phyloP scores from a whole-genome alignment of 1,139 yeast genomes.

The Debaryomyces sp. region DNA sequence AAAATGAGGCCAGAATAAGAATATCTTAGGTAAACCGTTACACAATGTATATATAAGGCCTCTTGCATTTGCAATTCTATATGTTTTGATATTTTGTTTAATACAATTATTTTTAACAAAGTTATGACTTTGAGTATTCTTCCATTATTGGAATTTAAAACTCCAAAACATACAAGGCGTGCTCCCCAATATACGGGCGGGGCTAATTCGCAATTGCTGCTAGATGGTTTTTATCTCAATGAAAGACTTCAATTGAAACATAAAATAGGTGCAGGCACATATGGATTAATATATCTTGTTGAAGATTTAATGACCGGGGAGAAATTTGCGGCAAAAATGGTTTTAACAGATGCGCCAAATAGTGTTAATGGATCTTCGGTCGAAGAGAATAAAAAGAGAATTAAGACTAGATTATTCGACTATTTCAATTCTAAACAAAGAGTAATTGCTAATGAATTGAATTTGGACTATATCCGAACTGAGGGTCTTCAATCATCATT shows the following conservation, averaged over 20 bases:
- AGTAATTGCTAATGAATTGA: conserved; percentile 28
- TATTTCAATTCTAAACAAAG: conserved; percentile 29
- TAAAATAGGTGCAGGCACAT: conserved; percentile 87
- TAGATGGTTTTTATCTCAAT: conserved; percentile 27
- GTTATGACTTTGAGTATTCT: conserved; percentile 22
- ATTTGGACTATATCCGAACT: conserved; percentile 44
- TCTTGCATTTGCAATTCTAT: neutral
- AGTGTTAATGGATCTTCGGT: conserved; percentile 24
- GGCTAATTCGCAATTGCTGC: conserved; percentile 15
- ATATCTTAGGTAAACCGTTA: neutral
- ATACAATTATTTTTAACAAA: neutral
- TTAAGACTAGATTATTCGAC: conserved; percentile 31
- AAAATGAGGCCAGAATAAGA: neutral
- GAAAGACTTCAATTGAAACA: conserved; percentile 36
- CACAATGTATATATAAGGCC: neutral
- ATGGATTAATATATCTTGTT: conserved; percentile 80
- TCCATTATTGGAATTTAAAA: conserved; percentile 17
- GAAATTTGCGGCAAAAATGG: conserved; percentile 72
- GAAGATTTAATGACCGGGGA: conserved; percentile 52
- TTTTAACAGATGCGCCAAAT: conserved; percentile 49
- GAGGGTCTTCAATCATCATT: conserved; percentile 49
- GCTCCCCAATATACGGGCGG: conserved; percentile 10
- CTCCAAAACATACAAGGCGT: conserved; percentile 8
- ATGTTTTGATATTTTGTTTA: neutral
- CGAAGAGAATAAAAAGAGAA: conserved; percentile 32